Base-by-base conservation (phyloP, 495 filamentous ascomycete species). In the Cercophora scortea region DNA sequence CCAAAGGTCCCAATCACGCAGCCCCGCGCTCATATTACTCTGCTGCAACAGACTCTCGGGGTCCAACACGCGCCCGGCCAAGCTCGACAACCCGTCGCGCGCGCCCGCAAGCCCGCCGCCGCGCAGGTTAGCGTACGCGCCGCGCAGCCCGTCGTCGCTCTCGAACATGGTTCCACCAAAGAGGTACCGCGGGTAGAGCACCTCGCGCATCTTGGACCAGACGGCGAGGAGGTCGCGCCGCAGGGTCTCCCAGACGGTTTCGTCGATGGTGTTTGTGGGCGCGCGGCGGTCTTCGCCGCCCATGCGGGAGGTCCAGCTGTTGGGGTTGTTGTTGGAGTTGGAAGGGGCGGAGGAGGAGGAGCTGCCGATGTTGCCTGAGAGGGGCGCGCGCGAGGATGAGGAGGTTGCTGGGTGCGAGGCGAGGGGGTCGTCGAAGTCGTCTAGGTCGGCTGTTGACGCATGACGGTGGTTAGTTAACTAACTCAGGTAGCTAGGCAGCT, bases 1-100 rank as follows among this genome's bases (percentile, higher is more conserved):
- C 92, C 93, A 98, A 41, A 98, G 78, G 73, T 98, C 93, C 93
- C 93, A 98, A 63, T 97, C 92, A 40, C 94, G 75, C 61, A 96
- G 68, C 3, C 90, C 90, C 42, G 88, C 84, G 52, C 80, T 88
- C 89, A 94, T 94, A 15, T 85, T 84, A 54, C 82, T 87, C 68
- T 88, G 83, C 52, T 41, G 85, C 77, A 70, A 84, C 76, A 74
- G 81, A 43, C 52, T 75, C 75, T 75, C 89, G 65, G 70, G 83
- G 64, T 70, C 88, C 80, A 74, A 71, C 56, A 62, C 86, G 71
- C 64, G 77, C 68, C 65, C 87, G 66, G 64, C 84, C 58, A 73
- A 58, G 17, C 70, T 80, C 25, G 50, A 48, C 78, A 68, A 82
- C 79, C 67, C 86, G 72, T 75, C 87, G 70, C 75, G 84, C 72